These are phyloP conservation scores for Parsonsia alboflavescens DNA, from an alignment of 257 asterid genomes.

Conservation along the genomic window DNA sequence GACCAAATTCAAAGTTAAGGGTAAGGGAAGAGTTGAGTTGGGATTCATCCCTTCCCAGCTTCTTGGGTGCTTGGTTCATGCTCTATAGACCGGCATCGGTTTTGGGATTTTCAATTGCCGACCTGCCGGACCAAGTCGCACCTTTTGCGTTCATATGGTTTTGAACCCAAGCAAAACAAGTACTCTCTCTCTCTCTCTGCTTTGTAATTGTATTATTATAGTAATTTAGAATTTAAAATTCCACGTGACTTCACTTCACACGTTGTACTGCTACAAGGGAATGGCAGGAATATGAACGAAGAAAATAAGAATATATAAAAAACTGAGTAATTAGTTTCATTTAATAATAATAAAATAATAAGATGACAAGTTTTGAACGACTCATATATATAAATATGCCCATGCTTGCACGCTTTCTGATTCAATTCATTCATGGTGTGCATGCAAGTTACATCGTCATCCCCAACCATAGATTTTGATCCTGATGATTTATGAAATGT, in stretches of 20 bases:
- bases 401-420: not conserved
- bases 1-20: slow-evolving; percentile 3
- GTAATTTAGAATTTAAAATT: not conserved
- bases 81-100: slow-evolving; percentile 17
- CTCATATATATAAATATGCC: not conserved
- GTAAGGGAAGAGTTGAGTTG: not conserved
- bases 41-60: not conserved
- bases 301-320: too few species aligned
- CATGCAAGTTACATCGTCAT: not conserved
- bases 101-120: slow-evolving; percentile 23
- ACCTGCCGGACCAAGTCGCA: slow-evolving; percentile 28
- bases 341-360: not conserved
- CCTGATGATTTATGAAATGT: too few species aligned
- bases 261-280: slow-evolving; percentile 15
- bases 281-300: not conserved
- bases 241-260: slow-evolving; percentile 28
- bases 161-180: not conserved
- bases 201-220: not conserved
- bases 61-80: not conserved
- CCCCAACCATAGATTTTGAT: not conserved
- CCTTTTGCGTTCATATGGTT: slow-evolving; percentile 24
- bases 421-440: too few species aligned
- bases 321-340: too few species aligned
- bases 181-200: not conserved
- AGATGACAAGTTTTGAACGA: not conserved